Conservation (phyloP, 1,284 basidiomycete genomes). For the Sparassis latifolia region DNA sequence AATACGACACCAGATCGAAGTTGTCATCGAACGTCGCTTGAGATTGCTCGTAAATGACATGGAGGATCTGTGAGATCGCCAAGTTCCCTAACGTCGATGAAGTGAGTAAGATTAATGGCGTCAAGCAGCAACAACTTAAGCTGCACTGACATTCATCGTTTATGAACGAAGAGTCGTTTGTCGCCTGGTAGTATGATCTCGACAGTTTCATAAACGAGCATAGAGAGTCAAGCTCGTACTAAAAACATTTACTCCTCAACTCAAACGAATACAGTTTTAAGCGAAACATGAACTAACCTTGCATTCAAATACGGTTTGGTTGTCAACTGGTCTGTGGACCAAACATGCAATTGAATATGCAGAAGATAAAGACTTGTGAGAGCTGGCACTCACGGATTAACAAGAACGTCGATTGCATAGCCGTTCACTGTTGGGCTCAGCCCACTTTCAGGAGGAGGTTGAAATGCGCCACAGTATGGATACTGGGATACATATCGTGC, state of each 20-base stretch:
- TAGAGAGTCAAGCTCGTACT: constrained; percentile 74
- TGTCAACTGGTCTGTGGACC: constrained; percentile 51
- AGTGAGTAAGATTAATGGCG: neutral
- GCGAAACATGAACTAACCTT: constrained; percentile 37
- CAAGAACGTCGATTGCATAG: constrained; percentile 60
- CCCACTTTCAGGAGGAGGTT: constrained; percentile 68
- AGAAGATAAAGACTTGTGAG: neutral
- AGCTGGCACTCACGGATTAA: constrained; percentile 54
- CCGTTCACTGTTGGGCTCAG: constrained; percentile 53
- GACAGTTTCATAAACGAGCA: constrained; percentile 75
- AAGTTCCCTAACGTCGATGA: constrained; percentile 42
- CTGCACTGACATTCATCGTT: constrained; percentile 52
- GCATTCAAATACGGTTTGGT: constrained; percentile 70
- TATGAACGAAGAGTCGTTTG: constrained; percentile 64
- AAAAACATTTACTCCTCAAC: neutral
- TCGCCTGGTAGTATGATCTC: constrained; percentile 61
- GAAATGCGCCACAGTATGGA: constrained; percentile 74
- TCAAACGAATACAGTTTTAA: neutral
- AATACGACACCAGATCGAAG: constrained; percentile 69
- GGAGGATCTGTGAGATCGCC: constrained; percentile 69
- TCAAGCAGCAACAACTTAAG: neutral
- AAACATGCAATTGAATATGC: neutral
- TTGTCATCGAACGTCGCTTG: constrained; percentile 62
- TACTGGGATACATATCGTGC: constrained; percentile 66
- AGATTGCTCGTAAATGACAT: constrained; percentile 71